These are phyloP conservation scores for Ceratopteris richardii DNA, from an alignment of 75 land plant species.

Conservation along the genomic window DNA sequence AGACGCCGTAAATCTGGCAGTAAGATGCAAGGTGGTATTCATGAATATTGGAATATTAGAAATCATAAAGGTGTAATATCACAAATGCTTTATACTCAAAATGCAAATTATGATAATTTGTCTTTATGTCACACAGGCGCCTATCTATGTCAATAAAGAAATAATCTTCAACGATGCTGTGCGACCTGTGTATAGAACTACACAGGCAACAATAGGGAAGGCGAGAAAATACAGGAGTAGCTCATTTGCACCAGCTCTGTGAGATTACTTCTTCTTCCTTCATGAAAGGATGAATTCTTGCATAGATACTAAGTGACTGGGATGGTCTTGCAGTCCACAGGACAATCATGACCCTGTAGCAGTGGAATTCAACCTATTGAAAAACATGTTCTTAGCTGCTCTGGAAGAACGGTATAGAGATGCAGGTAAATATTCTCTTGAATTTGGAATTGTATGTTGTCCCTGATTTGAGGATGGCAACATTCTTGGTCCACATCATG, in stretches of 20 bases:
- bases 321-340: slow-evolving; percentile 28
- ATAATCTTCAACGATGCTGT: slow-evolving; percentile 58
- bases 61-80: too few species aligned
- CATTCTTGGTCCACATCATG: neutral
- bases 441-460: neutral
- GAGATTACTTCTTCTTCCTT: neutral
- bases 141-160: slow-evolving; percentile 54
- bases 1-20: slow-evolving; percentile 79
- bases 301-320: too few species aligned
- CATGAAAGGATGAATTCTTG: too few species aligned
- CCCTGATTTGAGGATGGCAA: neutral
- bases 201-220: neutral
- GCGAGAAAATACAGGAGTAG: neutral
- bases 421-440: slow-evolving; percentile 34
- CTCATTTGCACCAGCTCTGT: neutral
- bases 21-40: slow-evolving; percentile 55
- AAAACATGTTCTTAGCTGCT: slow-evolving; percentile 45
- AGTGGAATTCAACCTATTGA: slow-evolving; percentile 49
- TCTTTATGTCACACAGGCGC: slow-evolving; percentile 28
- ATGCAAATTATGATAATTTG: neutral
- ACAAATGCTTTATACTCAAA: too few species aligned
- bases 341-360: slow-evolving; percentile 50
- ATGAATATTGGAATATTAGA: too few species aligned
- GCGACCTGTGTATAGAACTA: slow-evolving; percentile 31
- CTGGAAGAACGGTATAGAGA: slow-evolving; percentile 58